phyloP scores from a whole-genome alignment of 305 asterid genomes.

The Fraxinus latifolia region DNA sequence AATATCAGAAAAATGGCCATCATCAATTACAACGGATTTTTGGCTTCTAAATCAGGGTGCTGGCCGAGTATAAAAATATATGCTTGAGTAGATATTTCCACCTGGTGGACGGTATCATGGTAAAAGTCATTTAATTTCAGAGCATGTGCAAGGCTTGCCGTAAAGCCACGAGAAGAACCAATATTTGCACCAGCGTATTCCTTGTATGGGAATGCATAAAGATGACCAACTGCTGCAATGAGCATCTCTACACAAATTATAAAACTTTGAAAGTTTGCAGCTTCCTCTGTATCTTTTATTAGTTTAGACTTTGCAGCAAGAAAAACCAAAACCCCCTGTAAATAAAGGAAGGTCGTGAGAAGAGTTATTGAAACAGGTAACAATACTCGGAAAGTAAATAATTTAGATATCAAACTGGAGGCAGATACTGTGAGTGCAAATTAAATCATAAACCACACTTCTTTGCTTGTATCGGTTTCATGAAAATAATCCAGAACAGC shows the following conservation, averaged over 20 bases:
- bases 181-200: slow-evolving; percentile 96
- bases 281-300: slow-evolving; percentile 74
- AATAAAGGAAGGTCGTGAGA: neutral
- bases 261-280: slow-evolving; percentile 86
- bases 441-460: neutral
- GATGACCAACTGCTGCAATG: slow-evolving; percentile 86
- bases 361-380: slow-evolving; percentile 1
- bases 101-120: slow-evolving; percentile 98
- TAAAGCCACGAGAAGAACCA: slow-evolving; percentile 63
- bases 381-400: slow-evolving; percentile 6
- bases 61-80: neutral
- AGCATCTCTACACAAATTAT: slow-evolving; percentile 96
- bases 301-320: slow-evolving; percentile 84
- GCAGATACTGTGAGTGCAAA: neutral
- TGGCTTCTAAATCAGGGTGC: neutral
- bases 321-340: slow-evolving; percentile 90
- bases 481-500: slow-evolving; percentile 11
- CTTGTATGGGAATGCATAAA: slow-evolving; percentile 90
- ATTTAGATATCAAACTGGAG: slow-evolving; percentile 8
- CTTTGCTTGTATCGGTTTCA: slow-evolving; percentile 5
- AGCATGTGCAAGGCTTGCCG: slow-evolving; percentile 88
- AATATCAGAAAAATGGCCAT: neutral
- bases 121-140: slow-evolving; percentile 79
- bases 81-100: slow-evolving; percentile 20
- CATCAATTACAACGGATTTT: neutral